Percentiles rank a stretch among this genome's conserved stretches.
Conservation (phyloP, 768 basidiomycete genomes). For the Tulasnella sp. region DNA sequence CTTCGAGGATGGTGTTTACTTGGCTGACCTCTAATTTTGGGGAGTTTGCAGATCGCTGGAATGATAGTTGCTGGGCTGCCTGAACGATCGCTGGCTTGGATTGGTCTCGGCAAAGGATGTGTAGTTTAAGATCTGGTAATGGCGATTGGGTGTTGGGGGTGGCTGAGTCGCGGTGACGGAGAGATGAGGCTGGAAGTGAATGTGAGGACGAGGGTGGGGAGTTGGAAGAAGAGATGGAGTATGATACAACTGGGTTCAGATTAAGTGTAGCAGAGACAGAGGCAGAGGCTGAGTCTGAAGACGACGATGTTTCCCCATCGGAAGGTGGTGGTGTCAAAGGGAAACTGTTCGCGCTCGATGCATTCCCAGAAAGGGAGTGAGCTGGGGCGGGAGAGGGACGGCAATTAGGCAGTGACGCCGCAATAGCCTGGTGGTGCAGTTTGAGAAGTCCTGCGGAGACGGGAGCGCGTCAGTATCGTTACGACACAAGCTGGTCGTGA, state of each 20-base stretch:
- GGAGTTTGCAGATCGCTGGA: slow-evolving; percentile 24
- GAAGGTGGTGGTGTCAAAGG: slow-evolving; percentile 23
- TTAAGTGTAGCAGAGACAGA: neutral
- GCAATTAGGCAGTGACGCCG: neutral
- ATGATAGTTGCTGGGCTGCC: slow-evolving; percentile 54
- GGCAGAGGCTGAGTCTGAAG: neutral
- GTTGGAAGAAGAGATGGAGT: neutral
- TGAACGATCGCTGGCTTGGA: slow-evolving; percentile 68
- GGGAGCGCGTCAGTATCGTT: neutral
- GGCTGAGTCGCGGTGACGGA: neutral
- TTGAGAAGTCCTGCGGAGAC: neutral
- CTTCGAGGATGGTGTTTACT: slow-evolving; percentile 61
- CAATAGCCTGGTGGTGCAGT: slow-evolving; percentile 2
- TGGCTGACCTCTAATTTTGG: slow-evolving; percentile 51
- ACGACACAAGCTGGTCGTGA: neutral
- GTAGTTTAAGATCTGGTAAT: slow-evolving; percentile 43
- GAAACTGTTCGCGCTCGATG: neutral
- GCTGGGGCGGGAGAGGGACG: neutral
- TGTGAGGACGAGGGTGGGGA: neutral
- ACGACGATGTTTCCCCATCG: slow-evolving; percentile 9
- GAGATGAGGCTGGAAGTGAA: neutral
- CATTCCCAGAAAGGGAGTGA: neutral
- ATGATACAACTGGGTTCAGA: neutral
- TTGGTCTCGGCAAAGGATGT: slow-evolving; percentile 60
- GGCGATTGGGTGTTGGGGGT: neutral